phyloP scores from a whole-genome alignment of 495 filamentous ascomycete genomes.

The Penicilliopsis zonata region DNA sequence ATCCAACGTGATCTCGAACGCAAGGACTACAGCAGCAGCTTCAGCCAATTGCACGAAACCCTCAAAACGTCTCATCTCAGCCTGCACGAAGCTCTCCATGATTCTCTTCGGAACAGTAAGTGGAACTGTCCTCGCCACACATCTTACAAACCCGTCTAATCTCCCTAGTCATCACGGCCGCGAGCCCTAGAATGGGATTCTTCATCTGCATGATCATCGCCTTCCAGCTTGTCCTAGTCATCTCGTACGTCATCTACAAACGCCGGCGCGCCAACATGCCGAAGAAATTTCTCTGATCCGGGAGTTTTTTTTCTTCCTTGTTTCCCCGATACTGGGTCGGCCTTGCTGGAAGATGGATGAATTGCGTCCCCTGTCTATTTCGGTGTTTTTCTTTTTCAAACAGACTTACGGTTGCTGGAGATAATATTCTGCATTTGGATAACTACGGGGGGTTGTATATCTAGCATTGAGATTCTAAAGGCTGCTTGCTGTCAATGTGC shows the following conservation, averaged over 20 bases:
- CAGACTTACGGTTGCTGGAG: no score
- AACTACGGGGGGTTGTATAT: no score
- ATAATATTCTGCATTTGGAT: no score
- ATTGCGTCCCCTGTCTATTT: not conserved
- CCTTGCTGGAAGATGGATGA: not conserved
- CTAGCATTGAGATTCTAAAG: no score
- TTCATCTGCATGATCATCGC: conserved; percentile 65
- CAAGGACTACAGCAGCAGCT: conserved; percentile 59
- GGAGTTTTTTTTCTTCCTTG: not conserved
- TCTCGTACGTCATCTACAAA: conserved; percentile 71
- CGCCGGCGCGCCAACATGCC: conserved; percentile 58
- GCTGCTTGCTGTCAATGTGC: no score
- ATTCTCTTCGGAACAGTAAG: conserved; percentile 22
- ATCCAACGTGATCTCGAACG: conserved; percentile 57
- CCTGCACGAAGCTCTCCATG: conserved; percentile 41
- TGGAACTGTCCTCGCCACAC: not conserved
- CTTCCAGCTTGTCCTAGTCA: conserved; percentile 60
- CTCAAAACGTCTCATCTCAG: conserved; percentile 61
- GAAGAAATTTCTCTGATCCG: conserved; percentile 78
- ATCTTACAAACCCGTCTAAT: conserved; percentile 6
- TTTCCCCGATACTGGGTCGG: not conserved
- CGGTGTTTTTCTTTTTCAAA: no score
- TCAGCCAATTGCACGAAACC: conserved; percentile 58
- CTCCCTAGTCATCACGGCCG: conserved; percentile 42
- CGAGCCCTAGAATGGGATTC: conserved; percentile 54